These are phyloP conservation scores for Trichosporon ovoides DNA, from an alignment of 1,284 basidiomycete genomes.

Conservation along the genomic window DNA sequence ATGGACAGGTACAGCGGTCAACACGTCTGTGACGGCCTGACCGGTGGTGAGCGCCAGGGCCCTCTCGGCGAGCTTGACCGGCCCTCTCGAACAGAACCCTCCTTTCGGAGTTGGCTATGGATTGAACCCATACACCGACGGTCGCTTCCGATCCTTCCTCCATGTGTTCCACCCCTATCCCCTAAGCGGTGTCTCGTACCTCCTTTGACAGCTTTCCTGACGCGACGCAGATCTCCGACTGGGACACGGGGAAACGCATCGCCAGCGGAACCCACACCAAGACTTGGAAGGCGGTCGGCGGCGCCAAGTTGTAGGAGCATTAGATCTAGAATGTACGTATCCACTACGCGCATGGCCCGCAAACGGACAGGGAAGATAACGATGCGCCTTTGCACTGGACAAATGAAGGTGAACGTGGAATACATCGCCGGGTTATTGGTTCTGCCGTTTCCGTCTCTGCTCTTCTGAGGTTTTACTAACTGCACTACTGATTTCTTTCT, in stretches of 20 bases:
- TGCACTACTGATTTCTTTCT: neutral
- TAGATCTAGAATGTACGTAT: neutral
- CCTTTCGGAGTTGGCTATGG: too few species aligned
- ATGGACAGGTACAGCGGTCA: too few species aligned
- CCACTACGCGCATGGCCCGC: too few species aligned
- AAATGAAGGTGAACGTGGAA: neutral
- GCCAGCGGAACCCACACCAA: conserved; percentile 31
- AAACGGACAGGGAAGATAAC: too few species aligned
- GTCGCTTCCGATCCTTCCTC: too few species aligned
- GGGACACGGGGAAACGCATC: conserved; percentile 24
- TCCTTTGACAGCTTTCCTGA: neutral
- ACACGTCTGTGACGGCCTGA: too few species aligned
- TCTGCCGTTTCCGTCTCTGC: neutral
- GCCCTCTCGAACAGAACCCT: neutral
- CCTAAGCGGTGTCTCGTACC: neutral
- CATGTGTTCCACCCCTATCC: too few species aligned
- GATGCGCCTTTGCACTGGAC: neutral
- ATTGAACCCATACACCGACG: too few species aligned
- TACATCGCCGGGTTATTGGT: neutral
- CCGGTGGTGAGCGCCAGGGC: too few species aligned
- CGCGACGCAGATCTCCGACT: conserved; percentile 15
- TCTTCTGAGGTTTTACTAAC: neutral
- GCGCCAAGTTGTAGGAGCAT: neutral
- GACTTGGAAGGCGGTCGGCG: conserved; percentile 18
- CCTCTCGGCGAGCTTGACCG: too few species aligned